phyloP scores from a whole-genome alignment of 1,139 yeast genomes.

The Lodderomyces parapsilosis region DNA sequence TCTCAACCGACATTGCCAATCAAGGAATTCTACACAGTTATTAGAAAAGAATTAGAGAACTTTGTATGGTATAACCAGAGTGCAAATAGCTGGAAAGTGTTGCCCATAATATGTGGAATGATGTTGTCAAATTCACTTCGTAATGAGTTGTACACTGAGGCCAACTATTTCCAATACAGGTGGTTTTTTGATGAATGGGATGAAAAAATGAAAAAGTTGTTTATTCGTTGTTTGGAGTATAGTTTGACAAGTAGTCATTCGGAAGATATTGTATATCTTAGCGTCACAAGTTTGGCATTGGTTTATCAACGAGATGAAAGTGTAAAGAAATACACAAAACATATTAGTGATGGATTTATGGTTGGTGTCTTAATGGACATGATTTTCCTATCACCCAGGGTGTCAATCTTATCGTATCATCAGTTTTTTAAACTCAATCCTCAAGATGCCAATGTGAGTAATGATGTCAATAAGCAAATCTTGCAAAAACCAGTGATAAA shows the following conservation, averaged over 20 bases:
- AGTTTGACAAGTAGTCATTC: slow-evolving; percentile 24
- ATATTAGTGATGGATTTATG: slow-evolving; percentile 24
- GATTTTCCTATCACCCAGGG: slow-evolving; percentile 19
- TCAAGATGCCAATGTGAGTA: slow-evolving; percentile 15
- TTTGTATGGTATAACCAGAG: slow-evolving; percentile 30
- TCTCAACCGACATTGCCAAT: slow-evolving; percentile 63
- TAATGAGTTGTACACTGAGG: slow-evolving; percentile 30
- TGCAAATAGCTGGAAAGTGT: slow-evolving; percentile 51
- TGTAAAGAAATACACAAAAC: slow-evolving; percentile 23
- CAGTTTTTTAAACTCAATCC: slow-evolving; percentile 17
- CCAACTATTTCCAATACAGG: slow-evolving; percentile 26
- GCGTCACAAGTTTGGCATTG: slow-evolving; percentile 36
- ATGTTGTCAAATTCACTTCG: slow-evolving; percentile 39
- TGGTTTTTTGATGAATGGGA: slow-evolving; percentile 40
- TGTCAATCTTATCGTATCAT: slow-evolving; percentile 18
- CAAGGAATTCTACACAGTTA: slow-evolving; percentile 47
- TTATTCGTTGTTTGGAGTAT: slow-evolving; percentile 23
- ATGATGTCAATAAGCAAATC: slow-evolving; percentile 17
- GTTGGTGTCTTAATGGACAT: slow-evolving; percentile 23
- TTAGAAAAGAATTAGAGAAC: slow-evolving; percentile 36
- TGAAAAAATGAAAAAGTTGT: slow-evolving; percentile 21
- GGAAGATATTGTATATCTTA: slow-evolving; percentile 27
- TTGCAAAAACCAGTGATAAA: slow-evolving; percentile 44
- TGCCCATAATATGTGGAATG: slow-evolving; percentile 59
- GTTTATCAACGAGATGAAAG: slow-evolving; percentile 23